Evolutionary conservation across 2,329 filamentous ascomycete species (phyloP), one percentile per base, ranked within the genome.

Genomic region (Alternaria ethzedia): DNA sequence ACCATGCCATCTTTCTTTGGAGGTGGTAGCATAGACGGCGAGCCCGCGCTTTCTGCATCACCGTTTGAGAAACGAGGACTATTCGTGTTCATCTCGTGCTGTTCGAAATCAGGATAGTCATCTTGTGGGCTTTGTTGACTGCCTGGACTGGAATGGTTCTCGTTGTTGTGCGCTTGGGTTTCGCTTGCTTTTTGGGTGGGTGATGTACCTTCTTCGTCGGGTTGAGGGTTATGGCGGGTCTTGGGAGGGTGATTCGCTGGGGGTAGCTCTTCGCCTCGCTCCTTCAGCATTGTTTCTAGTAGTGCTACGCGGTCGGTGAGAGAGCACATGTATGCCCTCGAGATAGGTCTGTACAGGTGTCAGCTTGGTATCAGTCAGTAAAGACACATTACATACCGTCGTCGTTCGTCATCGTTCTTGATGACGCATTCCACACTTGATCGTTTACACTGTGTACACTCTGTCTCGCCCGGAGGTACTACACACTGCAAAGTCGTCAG

Each of bases 271-370:
- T 84, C 80, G 54, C 85, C 86, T 32, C 81, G 82, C 43, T 86
- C 84, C 59, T 82, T 72, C 5, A 88, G 80, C 82, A 87, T 81
- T 15, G 76, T 75, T 75, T 88, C 86, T 1, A 88, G 79, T 63
- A 87, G 67, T 8, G 81, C 78, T 46, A 87, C 86, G 5, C 86
- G 82, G 23, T 85, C 84, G n/a, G 85, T 85, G 11, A 88, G 78
- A 2, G 85, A 87, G 44, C 83, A 84, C 82, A 87, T 86, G 74
- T 87, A 88, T 57, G 86, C 86, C 72, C 86, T 85, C 20, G 85
- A 87, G 32, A 87, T 86, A 8, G 86, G 86, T 41, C 86, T 87
- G 47, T 28, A 55, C 32, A 57, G 41, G 63, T 11, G 66, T 70
- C 57, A 58, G 62, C 21, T 15, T 23, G 28, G 17, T 30, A 3